Percentiles rank a stretch among this genome's conserved stretches.
Evolutionary conservation across 805 yeast genomes (phyloP).

Genomic region (Candida ficus): DNA sequence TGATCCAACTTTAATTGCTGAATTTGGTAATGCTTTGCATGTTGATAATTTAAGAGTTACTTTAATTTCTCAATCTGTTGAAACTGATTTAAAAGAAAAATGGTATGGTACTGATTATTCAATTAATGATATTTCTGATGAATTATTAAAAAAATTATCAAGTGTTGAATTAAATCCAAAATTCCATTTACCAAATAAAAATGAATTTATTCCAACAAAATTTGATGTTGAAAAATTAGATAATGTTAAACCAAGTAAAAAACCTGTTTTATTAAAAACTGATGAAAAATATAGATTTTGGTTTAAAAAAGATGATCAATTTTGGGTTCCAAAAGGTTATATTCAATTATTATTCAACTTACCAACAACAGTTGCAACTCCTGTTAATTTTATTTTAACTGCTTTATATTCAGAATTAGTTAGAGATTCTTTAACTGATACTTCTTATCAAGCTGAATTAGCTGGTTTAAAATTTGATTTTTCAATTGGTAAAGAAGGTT

Average conservation of each 20-base stretch:
- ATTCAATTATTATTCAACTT: slow-evolving; percentile 59
- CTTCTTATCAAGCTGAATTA: slow-evolving; percentile 76
- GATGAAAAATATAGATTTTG: slow-evolving; percentile 57
- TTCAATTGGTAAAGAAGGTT: slow-evolving; percentile 60
- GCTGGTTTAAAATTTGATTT: slow-evolving; percentile 68
- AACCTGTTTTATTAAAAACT: slow-evolving; percentile 58
- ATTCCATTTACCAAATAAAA: slow-evolving; percentile 63
- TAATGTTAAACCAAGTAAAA: slow-evolving; percentile 32
- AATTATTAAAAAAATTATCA: slow-evolving; percentile 31
- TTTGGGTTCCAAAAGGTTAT: slow-evolving; percentile 82
- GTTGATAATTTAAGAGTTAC: slow-evolving; percentile 57
- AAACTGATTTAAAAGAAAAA: slow-evolving; percentile 52
- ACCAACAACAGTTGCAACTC: slow-evolving; percentile 59
- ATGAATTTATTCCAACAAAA: slow-evolving; percentile 77
- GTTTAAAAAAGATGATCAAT: slow-evolving; percentile 87
- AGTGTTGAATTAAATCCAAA: slow-evolving; percentile 27
- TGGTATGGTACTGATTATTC: slow-evolving; percentile 92
- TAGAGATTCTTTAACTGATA: slow-evolving; percentile 69
- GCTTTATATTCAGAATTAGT: slow-evolving; percentile 64
- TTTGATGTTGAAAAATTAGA: slow-evolving; percentile 53
- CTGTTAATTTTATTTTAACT: slow-evolving; percentile 52
- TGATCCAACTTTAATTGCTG: slow-evolving; percentile 47
- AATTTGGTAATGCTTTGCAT: slow-evolving; percentile 44
- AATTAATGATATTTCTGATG: slow-evolving; percentile 37
- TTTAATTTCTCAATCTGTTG: slow-evolving; percentile 48